Base-by-base conservation (phyloP, 2,329 filamentous ascomycete species). In the Aureobasidium uvarum region DNA sequence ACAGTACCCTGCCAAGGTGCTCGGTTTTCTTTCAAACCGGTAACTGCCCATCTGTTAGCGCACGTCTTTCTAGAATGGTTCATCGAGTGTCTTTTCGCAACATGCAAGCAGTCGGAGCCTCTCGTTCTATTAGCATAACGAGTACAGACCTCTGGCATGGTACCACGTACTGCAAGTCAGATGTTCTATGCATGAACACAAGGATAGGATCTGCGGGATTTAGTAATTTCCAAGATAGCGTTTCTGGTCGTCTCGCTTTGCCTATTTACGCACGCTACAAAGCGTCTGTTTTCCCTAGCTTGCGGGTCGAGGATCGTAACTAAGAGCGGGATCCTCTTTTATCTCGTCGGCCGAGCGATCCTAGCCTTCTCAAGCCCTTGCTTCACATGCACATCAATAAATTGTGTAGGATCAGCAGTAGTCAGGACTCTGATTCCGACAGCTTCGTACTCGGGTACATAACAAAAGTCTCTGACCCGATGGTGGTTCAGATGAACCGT, bases 171-270 rank as follows among this genome's bases (percentile, higher is more conserved):
- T 36, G 33, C 33, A 36, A 36, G 11, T 36, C 16, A 20, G 33
- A 10, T 28, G 20, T 56, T 56, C 52, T 43, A 28, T 41, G 52
- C 52, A 56, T 56, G 52, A 60, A 60, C 31, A 7, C 14, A 36
- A 36, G 41, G 43, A 45, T 25, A 33, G 20, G 54, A 58, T 28
- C 8, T 45, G n/a, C 23, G 39, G 20, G 20, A 56, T 23, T 41
- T 58, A 43, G 18, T n/a, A 10, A 2, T n/a, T 11, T 41, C 20
- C 39, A 45, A 48, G 56, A 60, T 60, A 60, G 31, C 56, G 41
- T 46, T 60, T n/a, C 28, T 48, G 56, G 31, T 58, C 54, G 54
- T 60, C 43, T 48, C 41, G 43, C 41, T 60, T 60, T 60, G 41
- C 43, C 56, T 20, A 3, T 60, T 48, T 4, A n/a, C n/a, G 28